phyloP scores from a whole-genome alignment of 2,329 filamentous ascomycete genomes.

The Lasiodiplodia citricola region DNA sequence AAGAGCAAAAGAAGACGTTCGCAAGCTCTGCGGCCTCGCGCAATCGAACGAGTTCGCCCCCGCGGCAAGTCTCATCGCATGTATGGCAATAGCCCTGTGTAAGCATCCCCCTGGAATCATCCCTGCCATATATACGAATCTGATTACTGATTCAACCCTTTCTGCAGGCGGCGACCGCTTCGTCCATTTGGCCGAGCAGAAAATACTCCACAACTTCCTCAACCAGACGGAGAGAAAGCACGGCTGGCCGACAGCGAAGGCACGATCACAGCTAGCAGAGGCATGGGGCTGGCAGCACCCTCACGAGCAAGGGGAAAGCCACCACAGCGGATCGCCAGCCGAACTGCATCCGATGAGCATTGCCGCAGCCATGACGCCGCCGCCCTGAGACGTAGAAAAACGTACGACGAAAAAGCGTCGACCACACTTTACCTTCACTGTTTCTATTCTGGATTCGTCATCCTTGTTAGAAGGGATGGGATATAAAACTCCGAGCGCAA shows the following conservation, averaged over 20 bases:
- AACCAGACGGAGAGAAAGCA: background rate
- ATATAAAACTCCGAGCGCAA: background rate
- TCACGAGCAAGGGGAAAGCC: background rate
- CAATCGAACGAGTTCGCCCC: conserved; percentile 41
- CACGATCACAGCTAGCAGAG: conserved; percentile 5
- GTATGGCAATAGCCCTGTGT: conserved; percentile 44
- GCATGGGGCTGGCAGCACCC: conserved; percentile 13
- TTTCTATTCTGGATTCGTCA: background rate
- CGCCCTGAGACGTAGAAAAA: background rate
- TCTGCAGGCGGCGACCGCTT: conserved; percentile 23
- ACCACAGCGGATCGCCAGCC: background rate
- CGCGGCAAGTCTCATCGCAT: conserved; percentile 44
- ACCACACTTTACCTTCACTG: background rate
- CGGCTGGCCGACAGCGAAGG: conserved; percentile 16
- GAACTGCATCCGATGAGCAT: background rate
- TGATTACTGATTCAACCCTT: background rate
- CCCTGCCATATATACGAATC: no score
- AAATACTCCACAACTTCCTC: background rate
- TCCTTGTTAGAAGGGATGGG: background rate
- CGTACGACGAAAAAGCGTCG: no score
- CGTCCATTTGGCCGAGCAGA: conserved; percentile 1
- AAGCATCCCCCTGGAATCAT: conserved; percentile 2
- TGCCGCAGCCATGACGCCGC: conserved; percentile 7
- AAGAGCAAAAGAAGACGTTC: conserved; percentile 31
- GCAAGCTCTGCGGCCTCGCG: conserved; percentile 42